phyloP scores from a whole-genome alignment of 2,329 filamentous ascomycete genomes.

The Fusarium domesticum region DNA sequence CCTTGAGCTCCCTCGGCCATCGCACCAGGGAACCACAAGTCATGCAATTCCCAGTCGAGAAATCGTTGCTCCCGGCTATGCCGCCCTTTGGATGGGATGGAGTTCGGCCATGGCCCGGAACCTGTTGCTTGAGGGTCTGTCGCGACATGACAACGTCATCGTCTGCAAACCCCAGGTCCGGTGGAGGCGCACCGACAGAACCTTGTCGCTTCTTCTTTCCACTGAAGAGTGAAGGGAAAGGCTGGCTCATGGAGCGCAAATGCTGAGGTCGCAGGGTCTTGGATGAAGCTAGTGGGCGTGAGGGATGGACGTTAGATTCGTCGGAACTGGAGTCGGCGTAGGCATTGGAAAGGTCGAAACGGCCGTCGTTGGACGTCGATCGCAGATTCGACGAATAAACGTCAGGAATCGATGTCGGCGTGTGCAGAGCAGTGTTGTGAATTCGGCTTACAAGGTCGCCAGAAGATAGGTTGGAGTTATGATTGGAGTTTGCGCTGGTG shows the following conservation, averaged over 20 bases:
- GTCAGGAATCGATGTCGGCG: slow-evolving; percentile 29
- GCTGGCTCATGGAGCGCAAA: slow-evolving; percentile 70
- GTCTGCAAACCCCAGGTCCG: slow-evolving; percentile 32
- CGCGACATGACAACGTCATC: slow-evolving; percentile 31
- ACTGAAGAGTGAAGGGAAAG: slow-evolving; percentile 70
- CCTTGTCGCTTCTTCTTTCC: slow-evolving; percentile 54
- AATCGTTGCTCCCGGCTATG: slow-evolving; percentile 48
- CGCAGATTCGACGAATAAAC: slow-evolving; percentile 13
- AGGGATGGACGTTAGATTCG: slow-evolving; percentile 40
- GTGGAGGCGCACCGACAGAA: slow-evolving; percentile 34
- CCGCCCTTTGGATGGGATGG: slow-evolving; percentile 33
- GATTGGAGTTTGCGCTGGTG: background rate
- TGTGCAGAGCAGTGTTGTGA: slow-evolving; percentile 36
- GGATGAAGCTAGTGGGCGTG: slow-evolving; percentile 14
- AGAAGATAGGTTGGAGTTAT: slow-evolving; percentile 7
- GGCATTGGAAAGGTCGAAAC: slow-evolving; percentile 29
- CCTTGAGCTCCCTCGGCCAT: slow-evolving; percentile 70
- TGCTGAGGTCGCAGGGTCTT: slow-evolving; percentile 27
- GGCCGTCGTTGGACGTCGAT: slow-evolving; percentile 12
- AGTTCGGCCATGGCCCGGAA: slow-evolving; percentile 14
- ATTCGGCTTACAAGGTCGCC: slow-evolving; percentile 37
- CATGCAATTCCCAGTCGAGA: slow-evolving; percentile 73
- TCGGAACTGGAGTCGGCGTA: slow-evolving; percentile 44
- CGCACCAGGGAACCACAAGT: slow-evolving; percentile 78
- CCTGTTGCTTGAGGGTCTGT: slow-evolving; percentile 24